phyloP scores from a whole-genome alignment of 495 filamentous ascomycete genomes.

The Penicillium maclennaniae region DNA sequence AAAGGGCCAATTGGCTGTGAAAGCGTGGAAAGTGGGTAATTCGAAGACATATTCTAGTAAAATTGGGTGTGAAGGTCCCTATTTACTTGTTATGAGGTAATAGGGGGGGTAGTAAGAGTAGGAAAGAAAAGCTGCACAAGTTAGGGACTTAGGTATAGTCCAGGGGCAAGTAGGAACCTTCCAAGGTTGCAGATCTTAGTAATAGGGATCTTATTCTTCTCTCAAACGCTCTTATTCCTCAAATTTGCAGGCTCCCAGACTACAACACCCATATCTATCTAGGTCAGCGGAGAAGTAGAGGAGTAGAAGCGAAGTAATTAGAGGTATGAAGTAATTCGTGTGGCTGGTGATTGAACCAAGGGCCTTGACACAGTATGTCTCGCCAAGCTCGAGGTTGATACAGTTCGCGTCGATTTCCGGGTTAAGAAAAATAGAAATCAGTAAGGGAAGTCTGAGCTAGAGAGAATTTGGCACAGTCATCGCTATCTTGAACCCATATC shows the following conservation, averaged over 20 bases:
- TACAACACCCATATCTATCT: too few relatives aligned
- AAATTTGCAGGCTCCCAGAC: too few relatives aligned
- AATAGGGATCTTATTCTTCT: too few relatives aligned
- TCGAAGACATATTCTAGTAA: not conserved
- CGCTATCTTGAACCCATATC: constrained; percentile 7
- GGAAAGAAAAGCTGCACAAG: not conserved
- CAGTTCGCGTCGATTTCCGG: constrained; percentile 10
- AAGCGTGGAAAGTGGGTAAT: not conserved
- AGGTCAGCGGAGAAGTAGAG: too few relatives aligned
- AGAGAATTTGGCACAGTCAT: constrained; percentile 11
- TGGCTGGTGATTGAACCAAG: constrained; percentile 15
- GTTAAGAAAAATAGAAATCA: constrained; percentile 19
- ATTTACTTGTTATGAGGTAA: not conserved
- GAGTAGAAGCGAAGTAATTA: not conserved
- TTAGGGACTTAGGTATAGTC: not conserved
- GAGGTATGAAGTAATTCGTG: constrained; percentile 2
- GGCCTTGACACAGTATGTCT: constrained; percentile 11
- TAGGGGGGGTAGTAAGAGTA: not conserved
- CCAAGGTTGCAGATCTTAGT: too few relatives aligned
- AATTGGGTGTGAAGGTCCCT: not conserved
- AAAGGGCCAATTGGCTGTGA: constrained; percentile 1
- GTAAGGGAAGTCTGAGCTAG: constrained; percentile 6
- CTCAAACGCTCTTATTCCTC: too few relatives aligned
- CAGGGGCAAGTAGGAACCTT: constrained; percentile 4
- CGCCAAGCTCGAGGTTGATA: constrained; percentile 12